Evolutionary conservation across 257 asterid species (phyloP), one percentile per base, ranked within the genome.

Genomic region (Leptodermis oblonga): DNA sequence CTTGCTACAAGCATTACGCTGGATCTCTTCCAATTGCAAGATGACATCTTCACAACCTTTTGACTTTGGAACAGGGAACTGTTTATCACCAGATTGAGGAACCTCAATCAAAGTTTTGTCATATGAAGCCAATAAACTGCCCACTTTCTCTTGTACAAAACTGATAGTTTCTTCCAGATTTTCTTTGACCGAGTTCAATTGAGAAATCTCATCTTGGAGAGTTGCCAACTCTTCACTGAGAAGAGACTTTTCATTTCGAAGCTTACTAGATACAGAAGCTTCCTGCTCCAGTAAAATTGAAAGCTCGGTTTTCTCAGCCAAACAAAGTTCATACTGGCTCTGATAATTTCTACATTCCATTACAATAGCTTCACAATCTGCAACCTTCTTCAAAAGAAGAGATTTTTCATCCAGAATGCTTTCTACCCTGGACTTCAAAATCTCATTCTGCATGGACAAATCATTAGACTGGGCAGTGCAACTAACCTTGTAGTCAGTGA

Each of bases 11-110:
- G 74, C 79, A 72, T 69, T 77, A 58, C 69, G 77, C 78, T 87
- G 96, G 69, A 87, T 80, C 77, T 91, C 83, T 79, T 87, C 96
- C 30, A 90, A 83, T 79, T 65, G 85, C 78, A 76, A 61, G 73
- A 87, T 48, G 48, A 73, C 76, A 64, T 85, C 89, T 73, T 85
- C 79, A 67, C 83, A 65, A 58, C 84, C 86, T 66, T 56, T 18
- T 70, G 54, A 33, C 59, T 80, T 80, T 61, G 72, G 67, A 74
- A 79, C 34, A 76, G 62, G 79, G 72, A 65, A 48, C 55, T 22
- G 71, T 74, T 71, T 53, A 77, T 78, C 68, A 62, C 59, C 59
- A 23, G 45, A 51, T 39, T 69, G 64, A 77, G 76, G 77, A 48
- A 56, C 67, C 42, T 74, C 77, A 73, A 62, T 20, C 56, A 80